Evolutionary conservation across 2,329 filamentous ascomycete species (phyloP).

Genomic region (Paraphaeosphaeria sporulosa): DNA sequence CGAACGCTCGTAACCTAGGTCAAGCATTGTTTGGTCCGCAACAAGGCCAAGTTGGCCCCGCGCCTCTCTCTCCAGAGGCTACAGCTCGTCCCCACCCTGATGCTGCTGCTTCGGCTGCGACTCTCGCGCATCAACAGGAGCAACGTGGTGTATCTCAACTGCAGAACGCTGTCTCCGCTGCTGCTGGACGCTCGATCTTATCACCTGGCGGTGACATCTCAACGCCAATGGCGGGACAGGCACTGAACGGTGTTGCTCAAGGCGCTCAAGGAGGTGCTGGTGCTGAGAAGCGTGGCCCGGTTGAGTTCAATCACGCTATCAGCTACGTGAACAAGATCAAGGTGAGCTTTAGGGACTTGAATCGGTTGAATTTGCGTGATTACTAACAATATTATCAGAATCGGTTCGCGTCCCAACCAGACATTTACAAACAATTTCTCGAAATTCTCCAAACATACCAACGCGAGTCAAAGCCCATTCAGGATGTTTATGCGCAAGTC

Average conservation of each 20-base stretch:
- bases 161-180: conserved; percentile 69
- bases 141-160: conserved; percentile 71
- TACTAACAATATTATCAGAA: conserved; percentile 66
- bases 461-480: conserved; percentile 95
- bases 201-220: conserved; percentile 56
- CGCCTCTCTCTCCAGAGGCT: conserved; percentile 48
- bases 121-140: conserved; percentile 66
- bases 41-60: conserved; percentile 41
- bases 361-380: neutral
- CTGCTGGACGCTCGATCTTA: conserved; percentile 62
- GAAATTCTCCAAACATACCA: conserved; percentile 99
- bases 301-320: conserved; percentile 99
- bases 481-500: conserved; percentile 97
- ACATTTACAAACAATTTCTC: conserved; percentile 99
- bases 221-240: conserved; percentile 62
- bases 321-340: conserved; percentile 99
- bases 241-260: conserved; percentile 67
- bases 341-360: conserved; percentile 61
- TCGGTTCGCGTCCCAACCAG: conserved; percentile 92
- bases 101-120: conserved; percentile 51
- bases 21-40: conserved; percentile 48
- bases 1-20: conserved; percentile 53
- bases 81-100: conserved; percentile 48
- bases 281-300: conserved; percentile 84
- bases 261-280: conserved; percentile 63